phyloP scores from a whole-genome alignment of 208 protist genomes.

The Tetramitus jugosus region DNA sequence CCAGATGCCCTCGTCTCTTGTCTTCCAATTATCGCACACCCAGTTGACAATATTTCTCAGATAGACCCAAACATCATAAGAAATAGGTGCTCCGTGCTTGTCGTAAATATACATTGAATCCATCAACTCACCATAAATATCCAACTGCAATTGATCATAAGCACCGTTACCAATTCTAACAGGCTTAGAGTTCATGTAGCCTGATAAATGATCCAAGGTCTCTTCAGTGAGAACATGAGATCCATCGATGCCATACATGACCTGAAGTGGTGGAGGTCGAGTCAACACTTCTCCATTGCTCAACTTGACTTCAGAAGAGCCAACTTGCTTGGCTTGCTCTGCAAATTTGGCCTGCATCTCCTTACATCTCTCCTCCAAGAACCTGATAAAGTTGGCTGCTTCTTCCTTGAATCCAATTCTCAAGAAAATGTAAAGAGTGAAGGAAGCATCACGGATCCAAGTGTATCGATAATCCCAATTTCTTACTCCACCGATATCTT shows the following conservation, averaged over 20 bases:
- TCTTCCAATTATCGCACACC: slow-evolving; percentile 38
- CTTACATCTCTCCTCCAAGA: slow-evolving; percentile 32
- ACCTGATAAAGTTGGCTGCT: slow-evolving; percentile 41
- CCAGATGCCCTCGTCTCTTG: slow-evolving; percentile 44
- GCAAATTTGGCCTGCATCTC: slow-evolving; percentile 23
- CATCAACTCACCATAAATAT: slow-evolving; percentile 49
- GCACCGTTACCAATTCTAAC: slow-evolving; percentile 48
- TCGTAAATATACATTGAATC: slow-evolving; percentile 38
- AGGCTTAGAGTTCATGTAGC: slow-evolving; percentile 39
- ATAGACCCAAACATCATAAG: slow-evolving; percentile 45
- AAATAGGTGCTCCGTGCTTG: slow-evolving; percentile 36
- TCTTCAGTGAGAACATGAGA: slow-evolving; percentile 33
- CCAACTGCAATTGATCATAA: slow-evolving; percentile 46
- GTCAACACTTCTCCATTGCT: too few relatives aligned
- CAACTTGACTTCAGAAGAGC: slow-evolving; percentile 9
- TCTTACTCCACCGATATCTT: slow-evolving; percentile 38
- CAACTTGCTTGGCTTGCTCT: not conserved
- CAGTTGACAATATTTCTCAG: slow-evolving; percentile 40
- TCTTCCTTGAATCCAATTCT: slow-evolving; percentile 49
- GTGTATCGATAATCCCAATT: slow-evolving; percentile 51
- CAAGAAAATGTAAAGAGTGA: slow-evolving; percentile 47
- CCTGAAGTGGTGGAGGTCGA: not conserved
- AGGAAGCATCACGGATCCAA: slow-evolving; percentile 45
- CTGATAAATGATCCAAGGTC: slow-evolving; percentile 36
- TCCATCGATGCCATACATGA: slow-evolving; percentile 46